A percentile compares a stretch with the other conserved stretches of the same genome.
Evolutionary conservation across 352 stramenopile genomes (phyloP).

Genomic region (Phytophthora macrochlamydospora): DNA sequence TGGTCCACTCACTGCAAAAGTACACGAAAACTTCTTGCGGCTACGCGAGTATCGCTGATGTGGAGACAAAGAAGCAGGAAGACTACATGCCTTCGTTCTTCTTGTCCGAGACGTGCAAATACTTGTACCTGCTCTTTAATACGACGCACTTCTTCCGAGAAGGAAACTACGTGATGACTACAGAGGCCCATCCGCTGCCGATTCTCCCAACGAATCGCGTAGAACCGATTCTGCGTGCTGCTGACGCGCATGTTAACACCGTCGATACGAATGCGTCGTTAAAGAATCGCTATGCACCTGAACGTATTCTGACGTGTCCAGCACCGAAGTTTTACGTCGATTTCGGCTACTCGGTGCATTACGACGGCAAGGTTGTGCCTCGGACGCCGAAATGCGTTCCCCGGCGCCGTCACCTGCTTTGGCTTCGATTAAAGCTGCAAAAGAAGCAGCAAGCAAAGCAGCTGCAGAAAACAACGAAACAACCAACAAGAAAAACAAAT

Average conservation of each 20-base stretch:
- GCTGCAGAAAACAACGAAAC: constrained; percentile 15
- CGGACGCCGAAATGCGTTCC: constrained; percentile 48
- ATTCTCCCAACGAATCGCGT: constrained; percentile 60
- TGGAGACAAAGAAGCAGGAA: constrained; percentile 88
- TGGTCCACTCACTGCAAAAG: constrained; percentile 90
- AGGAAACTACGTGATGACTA: constrained; percentile 95
- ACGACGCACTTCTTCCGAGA: constrained; percentile 90
- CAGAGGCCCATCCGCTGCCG: constrained; percentile 95
- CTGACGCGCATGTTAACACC: constrained; percentile 12
- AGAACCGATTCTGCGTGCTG: constrained; percentile 43
- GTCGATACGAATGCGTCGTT: constrained; percentile 14
- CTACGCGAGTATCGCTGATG: constrained; percentile 90
- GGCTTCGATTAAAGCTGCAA: constrained; percentile 18
- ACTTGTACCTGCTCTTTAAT: constrained; percentile 97
- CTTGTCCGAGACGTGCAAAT: constrained; percentile 99
- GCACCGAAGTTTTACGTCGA: constrained; percentile 57
- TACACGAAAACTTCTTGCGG: constrained; percentile 93
- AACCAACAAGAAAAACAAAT: constrained; percentile 5
- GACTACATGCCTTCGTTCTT: constrained; percentile 99
- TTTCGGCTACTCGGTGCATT: constrained; percentile 64
- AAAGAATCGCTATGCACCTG: constrained; percentile 21
- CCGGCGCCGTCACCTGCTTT: constrained; percentile 17
- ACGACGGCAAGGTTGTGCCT: constrained; percentile 51
- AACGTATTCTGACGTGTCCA: constrained; percentile 39
- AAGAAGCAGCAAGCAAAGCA: constrained; percentile 6